These are phyloP conservation scores for Apophysomyces sp. DNA, from an alignment of 371 early-diverging fungal species.

Conservation along the genomic window DNA sequence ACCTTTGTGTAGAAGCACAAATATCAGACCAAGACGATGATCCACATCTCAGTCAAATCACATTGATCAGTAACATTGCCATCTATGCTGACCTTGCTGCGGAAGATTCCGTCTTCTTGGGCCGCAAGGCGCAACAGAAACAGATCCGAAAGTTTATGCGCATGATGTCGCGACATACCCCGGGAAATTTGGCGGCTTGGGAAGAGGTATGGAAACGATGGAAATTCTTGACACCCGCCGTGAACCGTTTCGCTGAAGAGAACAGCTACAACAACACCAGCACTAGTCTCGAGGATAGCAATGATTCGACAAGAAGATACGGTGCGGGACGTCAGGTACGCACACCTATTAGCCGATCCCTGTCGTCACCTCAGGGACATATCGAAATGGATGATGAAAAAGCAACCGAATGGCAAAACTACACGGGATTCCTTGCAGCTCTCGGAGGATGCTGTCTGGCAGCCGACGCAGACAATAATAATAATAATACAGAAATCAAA, in stretches of 20 bases:
- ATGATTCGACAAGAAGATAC: neutral
- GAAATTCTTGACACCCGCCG: constrained; percentile 53
- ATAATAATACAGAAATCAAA: constrained; percentile 8
- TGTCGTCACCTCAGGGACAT: constrained; percentile 7
- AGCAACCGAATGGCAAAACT: constrained; percentile 64
- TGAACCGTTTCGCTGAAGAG: constrained; percentile 46
- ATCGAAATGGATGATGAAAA: constrained; percentile 40
- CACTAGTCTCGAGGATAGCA: constrained; percentile 12
- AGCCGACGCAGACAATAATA: constrained; percentile 16
- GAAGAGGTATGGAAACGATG: constrained; percentile 82
- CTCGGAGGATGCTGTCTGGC: constrained; percentile 63
- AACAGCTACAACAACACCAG: no score
- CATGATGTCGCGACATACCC: constrained; percentile 63
- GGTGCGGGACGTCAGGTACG: neutral
- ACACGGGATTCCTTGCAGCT: constrained; percentile 71
- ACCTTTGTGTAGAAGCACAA: constrained; percentile 59
- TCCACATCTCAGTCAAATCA: constrained; percentile 46
- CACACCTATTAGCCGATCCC: constrained; percentile 6
- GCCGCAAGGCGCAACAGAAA: constrained; percentile 77
- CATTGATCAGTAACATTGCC: constrained; percentile 64
- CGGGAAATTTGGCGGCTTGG: constrained; percentile 82
- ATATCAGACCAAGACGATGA: constrained; percentile 59
- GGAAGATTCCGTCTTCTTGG: constrained; percentile 56
- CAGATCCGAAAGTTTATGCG: constrained; percentile 71
- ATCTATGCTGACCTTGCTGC: constrained; percentile 70